phyloP scores from a whole-genome alignment of 1,284 basidiomycete species.

The Agaricales sp. region DNA sequence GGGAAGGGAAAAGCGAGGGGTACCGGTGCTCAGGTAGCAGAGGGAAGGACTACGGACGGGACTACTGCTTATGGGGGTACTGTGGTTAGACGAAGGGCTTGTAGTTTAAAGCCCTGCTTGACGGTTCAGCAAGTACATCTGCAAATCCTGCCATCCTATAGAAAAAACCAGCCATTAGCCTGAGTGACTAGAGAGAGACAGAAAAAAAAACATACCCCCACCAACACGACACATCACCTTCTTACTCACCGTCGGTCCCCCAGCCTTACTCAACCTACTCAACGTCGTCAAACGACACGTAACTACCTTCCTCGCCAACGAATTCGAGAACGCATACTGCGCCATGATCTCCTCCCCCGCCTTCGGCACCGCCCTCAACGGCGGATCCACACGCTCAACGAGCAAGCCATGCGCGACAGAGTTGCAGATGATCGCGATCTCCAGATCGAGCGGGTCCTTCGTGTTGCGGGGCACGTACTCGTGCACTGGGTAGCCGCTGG shows the following conservation, averaged over 20 bases:
- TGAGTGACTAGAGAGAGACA: slow-evolving; percentile 5
- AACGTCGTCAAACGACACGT: slow-evolving; percentile 75
- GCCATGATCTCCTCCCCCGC: slow-evolving; percentile 74
- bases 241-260: slow-evolving; percentile 42
- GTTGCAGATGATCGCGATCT: slow-evolving; percentile 71
- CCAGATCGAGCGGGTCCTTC: slow-evolving; percentile 73
- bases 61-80: too few species aligned
- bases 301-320: slow-evolving; percentile 61
- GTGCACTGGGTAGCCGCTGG: slow-evolving; percentile 40
- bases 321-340: slow-evolving; percentile 71
- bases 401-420: slow-evolving; percentile 63
- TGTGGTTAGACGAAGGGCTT: too few species aligned
- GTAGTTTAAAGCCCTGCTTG: slow-evolving; percentile 37
- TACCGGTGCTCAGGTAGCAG: too few species aligned
- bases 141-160: slow-evolving; percentile 80
- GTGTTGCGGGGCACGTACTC: slow-evolving; percentile 61
- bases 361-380: slow-evolving; percentile 50
- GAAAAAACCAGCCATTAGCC: slow-evolving; percentile 6
- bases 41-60: too few species aligned
- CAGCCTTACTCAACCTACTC: slow-evolving; percentile 45
- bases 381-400: slow-evolving; percentile 73
- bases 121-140: slow-evolving; percentile 68
- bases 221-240: slow-evolving; percentile 84
- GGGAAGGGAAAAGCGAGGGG: too few species aligned
- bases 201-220: slow-evolving; percentile 44